Conservation (phyloP, 768 basidiomycete species). For the Melanogaster broomeanus region DNA sequence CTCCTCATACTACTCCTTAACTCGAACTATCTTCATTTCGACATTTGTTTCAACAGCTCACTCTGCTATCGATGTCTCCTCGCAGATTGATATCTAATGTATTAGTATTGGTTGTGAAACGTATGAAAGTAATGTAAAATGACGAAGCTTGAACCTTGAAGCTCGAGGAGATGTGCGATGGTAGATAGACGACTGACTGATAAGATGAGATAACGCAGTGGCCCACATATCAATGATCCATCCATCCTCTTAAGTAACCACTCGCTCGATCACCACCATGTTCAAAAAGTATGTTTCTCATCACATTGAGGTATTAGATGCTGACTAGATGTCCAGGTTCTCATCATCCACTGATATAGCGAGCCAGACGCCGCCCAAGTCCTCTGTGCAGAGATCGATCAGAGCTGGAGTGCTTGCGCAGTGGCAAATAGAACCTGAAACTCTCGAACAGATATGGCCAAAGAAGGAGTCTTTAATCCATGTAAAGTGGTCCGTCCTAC, state of each 20-base stretch:
- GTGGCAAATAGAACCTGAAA: conserved; percentile 78
- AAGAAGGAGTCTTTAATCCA: conserved; percentile 95
- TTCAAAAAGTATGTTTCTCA: conserved; percentile 65
- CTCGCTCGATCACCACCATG: conserved; percentile 44
- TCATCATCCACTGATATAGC: conserved; percentile 78
- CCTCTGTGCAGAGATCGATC: conserved; percentile 90
- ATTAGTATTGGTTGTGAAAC: conserved; percentile 35
- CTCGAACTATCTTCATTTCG: conserved; percentile 31
- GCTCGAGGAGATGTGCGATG: neutral
- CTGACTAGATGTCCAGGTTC: conserved; percentile 49
- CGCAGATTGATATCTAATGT: conserved; percentile 38
- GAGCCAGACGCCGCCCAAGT: conserved; percentile 88
- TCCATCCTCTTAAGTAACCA: neutral
- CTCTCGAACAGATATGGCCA: conserved; percentile 92
- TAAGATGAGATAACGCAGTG: conserved; percentile 7
- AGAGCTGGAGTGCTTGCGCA: conserved; percentile 78
- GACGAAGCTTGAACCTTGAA: conserved; percentile 23
- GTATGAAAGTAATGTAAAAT: conserved; percentile 31
- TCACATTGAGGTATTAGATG: conserved; percentile 2
- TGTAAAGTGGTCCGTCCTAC: conserved; percentile 74
- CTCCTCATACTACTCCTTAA: conserved; percentile 17
- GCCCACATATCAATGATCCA: neutral
- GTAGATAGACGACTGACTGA: conserved; percentile 5
- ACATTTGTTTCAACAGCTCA: conserved; percentile 20
- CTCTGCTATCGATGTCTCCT: conserved; percentile 32